Evolutionary conservation across 2,329 filamentous ascomycete genomes (phyloP), one percentile per base, ranked within the genome.

Genomic region (Clonostachys chloroleuca): DNA sequence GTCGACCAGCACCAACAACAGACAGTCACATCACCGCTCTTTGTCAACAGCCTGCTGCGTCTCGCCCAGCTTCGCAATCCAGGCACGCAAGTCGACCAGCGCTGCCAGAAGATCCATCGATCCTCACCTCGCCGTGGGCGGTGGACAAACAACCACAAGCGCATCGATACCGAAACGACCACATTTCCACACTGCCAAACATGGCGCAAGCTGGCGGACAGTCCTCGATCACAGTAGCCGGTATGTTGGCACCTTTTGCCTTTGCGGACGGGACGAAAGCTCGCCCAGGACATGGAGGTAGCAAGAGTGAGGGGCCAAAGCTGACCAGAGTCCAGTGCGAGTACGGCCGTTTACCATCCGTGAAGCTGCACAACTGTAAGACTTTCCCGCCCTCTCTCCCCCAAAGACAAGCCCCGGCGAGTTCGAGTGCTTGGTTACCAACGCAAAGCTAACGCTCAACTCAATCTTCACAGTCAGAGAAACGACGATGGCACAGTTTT

Each of bases 311-410:
- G 18, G 10, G 12, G 39, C 18, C 30, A 40, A 49, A 50, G 51
- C 63, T 73, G 67, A 54, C n/a, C 16, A 39, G 34, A 42, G 40
- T 35, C 56, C 56, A 84, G 83, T 87, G 53, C 81, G 84, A 61
- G 84, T 87, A 56, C 80, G 84, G 56, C 84, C 84, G 6, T 87
- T 87, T 58, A 87, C 83, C 12, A 96, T 97, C 57, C 80, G 91
- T 71, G 94, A 99, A 77, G 94, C 94, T 56, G 94, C 94, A 39
- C 92, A 97, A 71, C 73, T 99, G 75, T 86, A 73, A 48, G 77
- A 57, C 42, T 43, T 30, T 39, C 17, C 40, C n/a, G 9, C 6
- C 6, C 33, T 14, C 45, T 7, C 5, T 34, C 18, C 6, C 48
- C 16, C n/a, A 47, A 24, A 52, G 24, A 36, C 18, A 34, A 53